Evolutionary conservation across 2,329 filamentous ascomycete species (phyloP), one percentile per base, ranked within the genome.

Genomic region (Salinomyces thailandicus): DNA sequence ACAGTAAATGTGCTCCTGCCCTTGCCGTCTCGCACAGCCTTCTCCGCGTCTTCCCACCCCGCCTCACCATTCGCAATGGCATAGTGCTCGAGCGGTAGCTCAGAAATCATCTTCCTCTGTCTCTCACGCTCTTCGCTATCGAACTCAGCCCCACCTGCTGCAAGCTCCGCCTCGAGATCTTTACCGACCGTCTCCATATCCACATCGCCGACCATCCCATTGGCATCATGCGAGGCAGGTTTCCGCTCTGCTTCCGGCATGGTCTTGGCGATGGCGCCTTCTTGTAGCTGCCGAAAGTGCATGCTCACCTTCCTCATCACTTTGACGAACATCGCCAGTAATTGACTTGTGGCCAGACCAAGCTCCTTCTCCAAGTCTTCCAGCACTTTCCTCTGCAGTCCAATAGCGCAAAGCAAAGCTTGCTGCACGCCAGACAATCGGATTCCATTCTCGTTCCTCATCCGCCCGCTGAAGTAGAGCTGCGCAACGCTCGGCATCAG

Each of bases 271-370:
- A 68, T 79, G 0, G 84, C 85, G 3, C 75, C 77, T 28, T 85
- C 75, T 2, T 95, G 71, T 1, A 96, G 62, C 3, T 71, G 66
- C 19, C 78, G 75, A 62, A 98, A 91, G 55, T 87, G 75, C 2
- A 73, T 70, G 2, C 82, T 82, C 26, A 94, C 73, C 66, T 96
- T 96, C 47, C 86, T 77, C 41, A 95, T 72, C 42, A 94, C 81
- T 69, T 98, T 98, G 59, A 94, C 85, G 61, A 98, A 96, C 81
- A 96, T 93, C 42, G 89, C 87, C 44, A 98, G 69, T 3, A 95
- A 67, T 63, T 96, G 91, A 30, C 78, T 80, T 2, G 76, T 72
- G 1, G 75, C 76, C 5, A 95, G 64, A 5, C 71, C 72, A 3
- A 94, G 63, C 54, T 98, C 91, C 44, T 79, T 77, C 43, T 87